Conservation (phyloP, 2,329 filamentous ascomycete genomes). For the Colletotrichum sidae region DNA sequence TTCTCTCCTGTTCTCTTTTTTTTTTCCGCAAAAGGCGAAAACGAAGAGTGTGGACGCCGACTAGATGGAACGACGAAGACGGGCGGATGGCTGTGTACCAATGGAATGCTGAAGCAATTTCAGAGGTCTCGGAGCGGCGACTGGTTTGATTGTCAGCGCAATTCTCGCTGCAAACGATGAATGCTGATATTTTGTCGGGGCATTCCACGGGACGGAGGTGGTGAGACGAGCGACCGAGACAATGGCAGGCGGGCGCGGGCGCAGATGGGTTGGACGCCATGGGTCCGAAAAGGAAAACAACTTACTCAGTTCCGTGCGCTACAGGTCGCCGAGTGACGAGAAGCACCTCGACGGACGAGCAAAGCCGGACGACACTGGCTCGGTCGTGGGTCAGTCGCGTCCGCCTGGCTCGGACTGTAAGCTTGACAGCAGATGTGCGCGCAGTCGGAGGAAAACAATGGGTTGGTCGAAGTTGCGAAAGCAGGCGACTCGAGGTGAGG, state of each 20-base stretch:
- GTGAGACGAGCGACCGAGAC: constrained; percentile 2
- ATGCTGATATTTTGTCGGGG: constrained; percentile 4
- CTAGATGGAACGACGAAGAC: constrained; percentile 9
- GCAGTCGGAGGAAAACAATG: too few species aligned
- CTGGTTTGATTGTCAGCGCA: constrained; percentile 31
- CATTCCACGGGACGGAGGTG: constrained; percentile 25
- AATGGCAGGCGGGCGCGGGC: constrained; percentile 4
- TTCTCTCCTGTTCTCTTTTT: not conserved
- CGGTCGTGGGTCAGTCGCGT: not conserved
- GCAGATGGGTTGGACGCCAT: constrained; percentile 1
- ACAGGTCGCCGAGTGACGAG: constrained; percentile 10
- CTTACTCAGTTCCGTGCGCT: constrained; percentile 31
- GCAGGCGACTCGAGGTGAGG: not conserved
- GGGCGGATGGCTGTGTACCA: constrained; percentile 5
- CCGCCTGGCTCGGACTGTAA: constrained; percentile 7
- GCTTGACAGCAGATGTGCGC: not conserved
- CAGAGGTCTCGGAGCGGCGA: constrained; percentile 26
- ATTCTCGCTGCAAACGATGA: constrained; percentile 12
- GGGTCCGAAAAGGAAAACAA: constrained; percentile 15
- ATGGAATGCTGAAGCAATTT: constrained; percentile 27
- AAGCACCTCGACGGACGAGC: too few species aligned
- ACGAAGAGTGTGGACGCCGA: constrained; percentile 13
- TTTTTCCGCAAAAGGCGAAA: not conserved
- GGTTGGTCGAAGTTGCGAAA: not conserved
- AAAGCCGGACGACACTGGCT: constrained; percentile 14